Base-by-base conservation (phyloP, 176 grass and related monocot species). In the Chloris gayana region DNA sequence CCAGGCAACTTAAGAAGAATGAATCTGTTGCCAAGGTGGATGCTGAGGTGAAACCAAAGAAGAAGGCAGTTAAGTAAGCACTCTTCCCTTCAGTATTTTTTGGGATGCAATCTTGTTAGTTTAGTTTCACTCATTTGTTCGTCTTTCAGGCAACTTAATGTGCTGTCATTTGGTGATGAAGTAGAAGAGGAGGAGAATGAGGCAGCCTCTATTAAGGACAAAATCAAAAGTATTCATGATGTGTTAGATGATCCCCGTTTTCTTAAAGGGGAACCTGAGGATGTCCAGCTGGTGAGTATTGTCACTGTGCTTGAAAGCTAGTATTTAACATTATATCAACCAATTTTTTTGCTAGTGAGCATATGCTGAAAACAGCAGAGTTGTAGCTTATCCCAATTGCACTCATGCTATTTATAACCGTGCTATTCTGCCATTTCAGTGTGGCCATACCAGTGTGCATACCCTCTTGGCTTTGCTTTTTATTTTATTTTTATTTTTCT, bases 191-290 rank as follows among this genome's bases (percentile, higher is more conserved):
- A 98, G 51, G 92, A 98, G 74, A 87, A 89, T 66, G 86, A 98
- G 68, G 90, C 78, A 80, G 82, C 64, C 63, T 82, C 73, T 74
- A 81, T 93, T 62, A 87, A 93, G 77, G 92, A 85, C 35, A 98
- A 95, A 88, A 98, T 98, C 75, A 98, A 93, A 81, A 98, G 90
- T 86, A 98, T 95, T 74, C 92, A 98, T 84, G 96, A 98, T 76
- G 90, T 98, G 61, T 77, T 98, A 72, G 88, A 93, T 54, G 92
- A 95, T 81, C 92, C 92, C 66, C 90, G 86, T 57, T 98, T 98
- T 83, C 81, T 98, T 63, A 93, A 94, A 85, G 87, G 84, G 50
- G 88, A 92, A 38, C 84, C 70, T 64, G 78, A 65, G 34, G 72
- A 67, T 57, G 91, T 81, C 63, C 88, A 75, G 49, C 59, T 91